Evolutionary conservation across 192 early-diverging fungal species (phyloP), one percentile per base, ranked within the genome.

Genomic region (Backusella australiensis): DNA sequence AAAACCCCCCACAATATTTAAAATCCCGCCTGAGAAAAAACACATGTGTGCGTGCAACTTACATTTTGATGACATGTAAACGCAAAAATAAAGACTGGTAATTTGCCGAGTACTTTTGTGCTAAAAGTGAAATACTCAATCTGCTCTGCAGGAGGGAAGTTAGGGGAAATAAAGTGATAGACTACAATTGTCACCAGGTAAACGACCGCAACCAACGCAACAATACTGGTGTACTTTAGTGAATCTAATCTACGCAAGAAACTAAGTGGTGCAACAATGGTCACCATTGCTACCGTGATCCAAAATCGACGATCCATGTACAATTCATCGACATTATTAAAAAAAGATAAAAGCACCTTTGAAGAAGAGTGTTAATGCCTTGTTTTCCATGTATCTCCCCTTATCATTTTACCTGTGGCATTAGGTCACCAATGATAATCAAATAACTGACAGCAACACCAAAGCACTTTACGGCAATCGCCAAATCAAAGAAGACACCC

Each of bases 51-150:
- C 9, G 19, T 68, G 15, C 8, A 26, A 77, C 87, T 83, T 84
- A 95, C 94, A 82, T 99, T 99, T 83, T 99, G 97, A 83, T 99
- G 97, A 81, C 98, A 99, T 23, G 98, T 99, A 76, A 98, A 99
- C 9, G 96, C 96, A 90, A 99, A 99, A 21, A 99, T 94, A 89
- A 99, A 99, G 35, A 99, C 94, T 1, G 98, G 98, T 52, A 98
- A 80, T 23, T 89, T 88, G 23, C 90, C 86, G 84, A 95, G 90
- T 82, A 94, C 89, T 41, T 86, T 84, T 38, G 81, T 84, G 15
- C 84, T 89, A 81, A 92, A 82, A 34, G 85, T 82, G 35, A 94
- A 78, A 12, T 86, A 39, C 44, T 88, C 85, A 70, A 95, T 84
- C 15, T 90, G 84, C 26, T 90, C 91, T 56, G 83, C 78, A 26